A percentile compares a stretch with the other conserved stretches of the same genome.
Conservation (phyloP, 2,329 filamentous ascomycete species). For the Penicillium brevicompactum region DNA sequence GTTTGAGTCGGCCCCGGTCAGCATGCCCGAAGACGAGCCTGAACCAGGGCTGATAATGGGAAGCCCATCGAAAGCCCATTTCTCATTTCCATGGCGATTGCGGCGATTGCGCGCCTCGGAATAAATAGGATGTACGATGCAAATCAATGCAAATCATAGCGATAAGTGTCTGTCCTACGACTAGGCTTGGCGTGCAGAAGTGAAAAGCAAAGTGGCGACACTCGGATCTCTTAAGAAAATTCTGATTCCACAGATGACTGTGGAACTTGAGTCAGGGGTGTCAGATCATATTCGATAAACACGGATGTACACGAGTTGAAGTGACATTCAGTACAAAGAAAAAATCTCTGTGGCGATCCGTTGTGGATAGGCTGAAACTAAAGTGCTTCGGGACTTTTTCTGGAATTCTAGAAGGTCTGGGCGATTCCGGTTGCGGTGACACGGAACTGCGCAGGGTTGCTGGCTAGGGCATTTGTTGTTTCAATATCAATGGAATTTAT, state of each 20-base stretch:
- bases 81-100: no score
- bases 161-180: not conserved
- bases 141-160: not conserved
- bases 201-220: not conserved
- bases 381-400: slow-evolving; percentile 20
- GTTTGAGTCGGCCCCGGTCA: not conserved
- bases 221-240: slow-evolving; percentile 1
- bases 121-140: not conserved
- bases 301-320: not conserved
- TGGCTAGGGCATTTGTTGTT: no score
- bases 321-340: not conserved
- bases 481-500: no score
- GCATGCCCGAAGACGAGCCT: not conserved
- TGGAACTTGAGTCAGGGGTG: slow-evolving; percentile 2
- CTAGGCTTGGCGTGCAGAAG: slow-evolving; percentile 3
- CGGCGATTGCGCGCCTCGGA: not conserved
- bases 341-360: slow-evolving; percentile 22
- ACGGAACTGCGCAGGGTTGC: not conserved
- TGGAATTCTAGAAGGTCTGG: slow-evolving; percentile 22
- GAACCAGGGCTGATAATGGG: not conserved
- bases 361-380: slow-evolving; percentile 6
- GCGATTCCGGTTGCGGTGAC: slow-evolving; percentile 4
- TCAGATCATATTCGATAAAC: not conserved
- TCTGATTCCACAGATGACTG: slow-evolving; percentile 1
- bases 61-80: not conserved